A percentile compares a stretch with the other conserved stretches of the same genome.
phyloP scores from a whole-genome alignment of 2,329 filamentous ascomycete species.

The Cladosporium cucumerinum region DNA sequence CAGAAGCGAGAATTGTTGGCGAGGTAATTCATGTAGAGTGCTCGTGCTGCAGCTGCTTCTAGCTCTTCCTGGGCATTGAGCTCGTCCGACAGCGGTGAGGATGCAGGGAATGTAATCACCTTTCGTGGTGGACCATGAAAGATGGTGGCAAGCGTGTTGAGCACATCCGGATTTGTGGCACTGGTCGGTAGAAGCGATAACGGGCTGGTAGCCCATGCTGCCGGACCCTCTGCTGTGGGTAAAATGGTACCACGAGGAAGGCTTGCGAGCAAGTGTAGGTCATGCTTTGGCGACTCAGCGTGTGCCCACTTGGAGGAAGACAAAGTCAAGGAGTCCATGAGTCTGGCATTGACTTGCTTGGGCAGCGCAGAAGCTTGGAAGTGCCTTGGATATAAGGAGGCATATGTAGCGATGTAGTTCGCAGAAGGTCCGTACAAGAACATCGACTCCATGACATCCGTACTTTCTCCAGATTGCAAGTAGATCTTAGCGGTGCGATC shows the following conservation, averaged over 20 bases:
- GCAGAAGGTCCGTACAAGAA: constrained; percentile 56
- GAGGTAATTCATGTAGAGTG: constrained; percentile 55
- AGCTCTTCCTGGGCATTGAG: constrained; percentile 28
- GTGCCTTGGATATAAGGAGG: constrained; percentile 53
- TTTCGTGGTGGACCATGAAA: constrained; percentile 51
- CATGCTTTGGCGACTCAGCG: constrained; percentile 52
- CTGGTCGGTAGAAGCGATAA: constrained; percentile 51
- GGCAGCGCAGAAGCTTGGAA: constrained; percentile 48
- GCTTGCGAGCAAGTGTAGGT: constrained; percentile 56
- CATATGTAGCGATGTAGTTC: constrained; percentile 57
- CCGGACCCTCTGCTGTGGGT: constrained; percentile 33
- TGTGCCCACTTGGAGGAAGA: constrained; percentile 51
- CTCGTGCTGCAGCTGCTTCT: constrained; percentile 53
- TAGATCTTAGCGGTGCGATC: constrained; percentile 49
- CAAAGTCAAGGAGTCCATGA: constrained; percentile 46
- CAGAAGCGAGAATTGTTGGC: constrained; percentile 51
- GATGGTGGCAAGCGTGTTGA: constrained; percentile 54
- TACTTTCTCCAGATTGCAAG: constrained; percentile 44
- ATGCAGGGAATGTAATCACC: constrained; percentile 34
- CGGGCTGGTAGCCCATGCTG: constrained; percentile 37
- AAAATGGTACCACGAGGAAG: constrained; percentile 54
- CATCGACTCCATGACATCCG: constrained; percentile 50
- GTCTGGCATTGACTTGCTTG: constrained; percentile 46
- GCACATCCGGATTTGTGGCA: constrained; percentile 51
- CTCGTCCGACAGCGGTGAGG: constrained; percentile 23